Conservation (phyloP, 768 basidiomycete genomes). For the Panaeolus papilionaceus region DNA sequence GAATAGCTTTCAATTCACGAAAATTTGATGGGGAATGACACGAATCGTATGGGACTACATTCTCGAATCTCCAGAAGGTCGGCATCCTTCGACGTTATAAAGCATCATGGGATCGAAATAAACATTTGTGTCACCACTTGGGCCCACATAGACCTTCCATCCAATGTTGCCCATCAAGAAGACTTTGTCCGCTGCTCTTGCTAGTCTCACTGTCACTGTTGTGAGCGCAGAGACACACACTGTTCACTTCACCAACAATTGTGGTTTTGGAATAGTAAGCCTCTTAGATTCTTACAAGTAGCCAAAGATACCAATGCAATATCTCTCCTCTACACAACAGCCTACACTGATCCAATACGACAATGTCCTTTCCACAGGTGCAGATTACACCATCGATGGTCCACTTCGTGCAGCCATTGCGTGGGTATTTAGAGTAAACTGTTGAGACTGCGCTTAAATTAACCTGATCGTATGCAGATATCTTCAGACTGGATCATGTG, state of each 20-base stretch:
- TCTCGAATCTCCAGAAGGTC: too few relatives aligned
- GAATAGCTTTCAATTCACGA: too few relatives aligned
- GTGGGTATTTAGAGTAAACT: not conserved
- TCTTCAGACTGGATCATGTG: conserved; percentile 40
- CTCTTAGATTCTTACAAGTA: too few relatives aligned
- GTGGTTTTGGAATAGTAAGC: conserved; percentile 43
- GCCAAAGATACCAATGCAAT: too few relatives aligned
- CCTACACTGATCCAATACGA: conserved; percentile 19
- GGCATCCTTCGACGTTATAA: too few relatives aligned
- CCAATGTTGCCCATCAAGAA: not conserved
- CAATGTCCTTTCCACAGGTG: conserved; percentile 24
- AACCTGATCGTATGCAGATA: conserved; percentile 24
- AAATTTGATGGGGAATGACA: too few relatives aligned
- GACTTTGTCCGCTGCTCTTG: conserved; percentile 21
- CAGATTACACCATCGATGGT: conserved; percentile 22
- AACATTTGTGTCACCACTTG: too few relatives aligned
- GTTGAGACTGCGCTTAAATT: too few relatives aligned
- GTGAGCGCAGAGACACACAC: conserved; percentile 40
- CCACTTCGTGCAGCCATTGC: conserved; percentile 3
- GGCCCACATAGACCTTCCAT: too few relatives aligned
- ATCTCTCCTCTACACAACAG: not conserved
- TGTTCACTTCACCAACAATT: conserved; percentile 41
- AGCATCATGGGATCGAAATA: too few relatives aligned
- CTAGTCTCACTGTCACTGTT: conserved; percentile 23
- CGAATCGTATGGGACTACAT: too few relatives aligned